A percentile compares a stretch with the other conserved stretches of the same genome.
Evolutionary conservation across 164 flowering plant genomes (phyloP).

Genomic region (Umbilicus rupestris): DNA sequence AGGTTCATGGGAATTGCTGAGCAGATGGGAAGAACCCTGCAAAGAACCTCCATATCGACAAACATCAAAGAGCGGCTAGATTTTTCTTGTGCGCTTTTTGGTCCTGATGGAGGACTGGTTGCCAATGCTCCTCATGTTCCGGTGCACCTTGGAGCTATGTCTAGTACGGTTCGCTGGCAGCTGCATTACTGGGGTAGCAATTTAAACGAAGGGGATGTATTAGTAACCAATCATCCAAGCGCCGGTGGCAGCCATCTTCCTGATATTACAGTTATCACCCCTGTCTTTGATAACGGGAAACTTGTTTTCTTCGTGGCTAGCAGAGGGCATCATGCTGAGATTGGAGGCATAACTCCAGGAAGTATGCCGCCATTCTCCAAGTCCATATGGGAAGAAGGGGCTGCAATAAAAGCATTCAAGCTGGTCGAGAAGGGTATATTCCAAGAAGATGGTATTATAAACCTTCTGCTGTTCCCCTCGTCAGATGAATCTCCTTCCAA

Average conservation of each 20-base stretch:
- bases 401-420: slow-evolving; percentile 95
- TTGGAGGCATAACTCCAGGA: slow-evolving; percentile 99
- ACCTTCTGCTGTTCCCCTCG: slow-evolving; percentile 57
- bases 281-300: slow-evolving; percentile 69
- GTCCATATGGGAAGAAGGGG: slow-evolving; percentile 95
- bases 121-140: slow-evolving; percentile 99
- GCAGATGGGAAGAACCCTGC: slow-evolving; percentile 97
- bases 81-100: slow-evolving; percentile 95
- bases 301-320: slow-evolving; percentile 93
- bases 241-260: slow-evolving; percentile 99
- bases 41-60: slow-evolving; percentile 94
- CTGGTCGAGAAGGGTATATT: slow-evolving; percentile 83
- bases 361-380: slow-evolving; percentile 99
- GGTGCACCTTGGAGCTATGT: slow-evolving; percentile 98
- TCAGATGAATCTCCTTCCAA: slow-evolving; percentile 37
- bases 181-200: slow-evolving; percentile 73
- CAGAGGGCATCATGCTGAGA: slow-evolving; percentile 98
- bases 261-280: slow-evolving; percentile 93
- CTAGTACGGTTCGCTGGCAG: slow-evolving; percentile 94
- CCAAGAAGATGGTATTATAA: slow-evolving; percentile 85
- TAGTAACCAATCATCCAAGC: slow-evolving; percentile 91
- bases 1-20: slow-evolving; percentile 99
- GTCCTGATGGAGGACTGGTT: slow-evolving; percentile 91
- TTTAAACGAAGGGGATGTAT: slow-evolving; percentile 86
- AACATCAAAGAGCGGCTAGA: slow-evolving; percentile 94